phyloP scores from a whole-genome alignment of 495 filamentous ascomycete species.

The Margaritispora aquatica region DNA sequence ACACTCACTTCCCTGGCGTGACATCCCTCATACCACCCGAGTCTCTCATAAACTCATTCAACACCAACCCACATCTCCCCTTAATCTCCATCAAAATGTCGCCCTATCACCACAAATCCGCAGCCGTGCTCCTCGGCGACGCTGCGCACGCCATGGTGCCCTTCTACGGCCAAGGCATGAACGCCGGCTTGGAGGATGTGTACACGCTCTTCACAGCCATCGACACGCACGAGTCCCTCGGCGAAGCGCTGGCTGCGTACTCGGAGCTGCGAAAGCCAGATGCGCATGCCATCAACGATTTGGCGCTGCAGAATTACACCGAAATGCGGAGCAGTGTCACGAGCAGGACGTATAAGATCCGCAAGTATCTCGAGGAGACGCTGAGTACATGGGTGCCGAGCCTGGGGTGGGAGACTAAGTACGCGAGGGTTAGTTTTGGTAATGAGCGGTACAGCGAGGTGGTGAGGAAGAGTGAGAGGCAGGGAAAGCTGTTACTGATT shows the following conservation, averaged over 20 bases:
- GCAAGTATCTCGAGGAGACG: conserved; percentile 84
- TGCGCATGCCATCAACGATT: conserved; percentile 84
- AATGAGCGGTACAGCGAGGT: conserved; percentile 89
- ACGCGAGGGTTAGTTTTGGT: conserved; percentile 85
- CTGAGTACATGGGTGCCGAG: conserved; percentile 67
- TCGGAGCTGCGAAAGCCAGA: conserved; percentile 65
- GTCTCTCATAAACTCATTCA: conserved; percentile 65
- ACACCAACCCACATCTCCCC: conserved; percentile 77
- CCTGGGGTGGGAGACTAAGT: conserved; percentile 86
- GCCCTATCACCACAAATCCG: conserved; percentile 73
- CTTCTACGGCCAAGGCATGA: conserved; percentile 88
- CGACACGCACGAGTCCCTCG: conserved; percentile 45
- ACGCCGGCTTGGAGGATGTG: conserved; percentile 81
- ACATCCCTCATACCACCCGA: conserved; percentile 68
- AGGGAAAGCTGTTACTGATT: conserved; percentile 46
- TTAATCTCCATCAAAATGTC: conserved; percentile 88
- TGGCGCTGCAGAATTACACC: conserved; percentile 84
- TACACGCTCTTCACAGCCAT: conserved; percentile 70
- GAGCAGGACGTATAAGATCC: conserved; percentile 63
- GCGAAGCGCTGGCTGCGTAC: conserved; percentile 64
- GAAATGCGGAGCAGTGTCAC: conserved; percentile 87
- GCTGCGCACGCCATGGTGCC: conserved; percentile 97
- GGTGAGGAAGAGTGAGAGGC: conserved; percentile 54
- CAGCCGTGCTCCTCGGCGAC: conserved; percentile 84
- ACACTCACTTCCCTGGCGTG: conserved; percentile 79